These are phyloP conservation scores for Cyclostephanos invisitatus DNA, from an alignment of 108 stramenopile species.

Conservation along the genomic window DNA sequence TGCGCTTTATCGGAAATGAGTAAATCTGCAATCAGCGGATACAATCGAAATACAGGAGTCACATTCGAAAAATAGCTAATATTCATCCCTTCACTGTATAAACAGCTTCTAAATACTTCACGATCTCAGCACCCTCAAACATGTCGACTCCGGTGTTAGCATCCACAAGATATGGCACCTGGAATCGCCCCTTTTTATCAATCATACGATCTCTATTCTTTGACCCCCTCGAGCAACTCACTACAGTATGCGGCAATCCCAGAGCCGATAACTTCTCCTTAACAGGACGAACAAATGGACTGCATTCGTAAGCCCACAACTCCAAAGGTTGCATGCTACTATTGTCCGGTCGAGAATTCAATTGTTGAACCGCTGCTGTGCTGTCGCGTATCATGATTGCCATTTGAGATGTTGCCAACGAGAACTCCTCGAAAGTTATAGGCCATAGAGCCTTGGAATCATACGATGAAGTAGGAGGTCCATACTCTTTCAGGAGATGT, in stretches of 20 bases:
- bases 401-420: conserved; percentile 55
- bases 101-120: conserved; percentile 78
- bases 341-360: conserved; percentile 75
- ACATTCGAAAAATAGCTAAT: not conserved
- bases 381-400: conserved; percentile 55
- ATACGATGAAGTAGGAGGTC: conserved; percentile 57
- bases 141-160: conserved; percentile 85
- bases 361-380: conserved; percentile 51
- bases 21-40: not conserved
- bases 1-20: not conserved
- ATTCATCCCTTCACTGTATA: conserved; percentile 57
- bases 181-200: conserved; percentile 77
- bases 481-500: conserved; percentile 81
- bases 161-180: conserved; percentile 87
- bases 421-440: conserved; percentile 62
- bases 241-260: conserved; percentile 78
- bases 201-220: conserved; percentile 78
- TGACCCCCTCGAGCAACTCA: conserved; percentile 81
- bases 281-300: conserved; percentile 80
- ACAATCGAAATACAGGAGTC: not conserved
- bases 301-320: conserved; percentile 87
- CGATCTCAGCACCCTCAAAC: conserved; percentile 82
- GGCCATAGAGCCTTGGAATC: conserved; percentile 74
- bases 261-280: conserved; percentile 73
- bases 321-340: conserved; percentile 70